Evolutionary conservation across 805 yeast species (phyloP).

Genomic region (Kodamaea fukazawae): DNA sequence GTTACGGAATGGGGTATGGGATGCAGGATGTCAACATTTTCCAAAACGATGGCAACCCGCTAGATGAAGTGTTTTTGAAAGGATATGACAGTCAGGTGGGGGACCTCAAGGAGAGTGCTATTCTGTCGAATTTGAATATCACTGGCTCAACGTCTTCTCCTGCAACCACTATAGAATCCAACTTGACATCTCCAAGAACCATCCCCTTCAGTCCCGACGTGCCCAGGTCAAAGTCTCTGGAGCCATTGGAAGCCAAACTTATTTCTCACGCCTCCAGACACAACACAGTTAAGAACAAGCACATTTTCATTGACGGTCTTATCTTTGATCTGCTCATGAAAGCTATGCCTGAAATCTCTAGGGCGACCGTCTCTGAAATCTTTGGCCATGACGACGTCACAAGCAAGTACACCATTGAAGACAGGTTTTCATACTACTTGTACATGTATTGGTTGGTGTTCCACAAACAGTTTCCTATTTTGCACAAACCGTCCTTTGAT

Average conservation of each 20-base stretch:
- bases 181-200: conserved; percentile 6
- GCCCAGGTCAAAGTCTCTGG: conserved; percentile 4
- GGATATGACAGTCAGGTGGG: conserved; percentile 11
- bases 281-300: conserved; percentile 29
- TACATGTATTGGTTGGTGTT: conserved; percentile 55
- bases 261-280: conserved; percentile 19
- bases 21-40: conserved; percentile 40
- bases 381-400: conserved; percentile 22
- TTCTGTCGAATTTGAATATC: background rate
- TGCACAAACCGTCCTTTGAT: conserved; percentile 37
- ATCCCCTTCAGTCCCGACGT: conserved; percentile 8
- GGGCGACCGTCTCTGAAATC: conserved; percentile 24
- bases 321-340: conserved; percentile 34
- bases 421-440: conserved; percentile 34
- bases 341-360: conserved; percentile 27
- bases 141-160: conserved; percentile 8
- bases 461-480: conserved; percentile 53
- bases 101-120: background rate
- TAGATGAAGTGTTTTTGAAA: conserved; percentile 33
- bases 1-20: conserved; percentile 14
- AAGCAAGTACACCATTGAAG: conserved; percentile 24
- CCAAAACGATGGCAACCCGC: conserved; percentile 35
- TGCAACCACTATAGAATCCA: conserved; percentile 7
- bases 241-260: conserved; percentile 15
- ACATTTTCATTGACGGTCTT: conserved; percentile 37